Percentiles rank a stretch among this genome's conserved stretches.
These are phyloP conservation scores for Talaromyces borbonicus DNA, from an alignment of 495 filamentous ascomycete genomes.

Conservation along the genomic window DNA sequence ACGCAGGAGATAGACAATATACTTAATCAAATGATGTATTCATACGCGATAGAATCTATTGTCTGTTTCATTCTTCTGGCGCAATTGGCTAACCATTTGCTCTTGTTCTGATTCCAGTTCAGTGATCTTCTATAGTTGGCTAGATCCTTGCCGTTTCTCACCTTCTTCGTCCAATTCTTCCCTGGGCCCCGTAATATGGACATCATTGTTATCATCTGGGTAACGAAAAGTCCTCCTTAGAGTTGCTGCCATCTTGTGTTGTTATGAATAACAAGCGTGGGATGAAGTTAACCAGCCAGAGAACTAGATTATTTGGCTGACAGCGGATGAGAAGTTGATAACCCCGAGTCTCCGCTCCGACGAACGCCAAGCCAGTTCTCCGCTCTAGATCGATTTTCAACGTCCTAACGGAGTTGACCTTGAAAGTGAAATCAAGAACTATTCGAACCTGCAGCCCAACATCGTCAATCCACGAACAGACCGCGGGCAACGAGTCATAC, in stretches of 20 bases:
- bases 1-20: no score
- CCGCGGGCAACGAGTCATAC: no score
- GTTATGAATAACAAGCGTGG: no score
- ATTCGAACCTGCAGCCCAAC: no score
- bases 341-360: neutral
- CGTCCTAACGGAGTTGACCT: neutral
- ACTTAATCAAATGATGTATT: neutral
- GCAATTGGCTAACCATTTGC: slow-evolving; percentile 48
- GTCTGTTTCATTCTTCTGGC: slow-evolving; percentile 43
- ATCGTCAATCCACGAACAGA: no score
- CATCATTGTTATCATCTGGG: slow-evolving; percentile 40
- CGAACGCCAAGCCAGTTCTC: slow-evolving; percentile 3
- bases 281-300: no score
- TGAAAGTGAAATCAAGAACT: no score
- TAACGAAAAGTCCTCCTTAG: slow-evolving; percentile 56
- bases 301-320: no score
- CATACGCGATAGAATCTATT: slow-evolving; percentile 51
- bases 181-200: slow-evolving; percentile 25
- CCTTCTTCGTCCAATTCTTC: slow-evolving; percentile 58
- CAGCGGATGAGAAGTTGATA: slow-evolving; percentile 1
- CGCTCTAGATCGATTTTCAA: neutral
- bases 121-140: slow-evolving; percentile 2
- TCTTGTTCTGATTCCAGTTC: slow-evolving; percentile 54
- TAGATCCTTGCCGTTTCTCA: slow-evolving; percentile 11
- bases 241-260: slow-evolving; percentile 35